Evolutionary conservation across 1,284 basidiomycete species (phyloP).

Genomic region (Sphaerobolus stellatus): DNA sequence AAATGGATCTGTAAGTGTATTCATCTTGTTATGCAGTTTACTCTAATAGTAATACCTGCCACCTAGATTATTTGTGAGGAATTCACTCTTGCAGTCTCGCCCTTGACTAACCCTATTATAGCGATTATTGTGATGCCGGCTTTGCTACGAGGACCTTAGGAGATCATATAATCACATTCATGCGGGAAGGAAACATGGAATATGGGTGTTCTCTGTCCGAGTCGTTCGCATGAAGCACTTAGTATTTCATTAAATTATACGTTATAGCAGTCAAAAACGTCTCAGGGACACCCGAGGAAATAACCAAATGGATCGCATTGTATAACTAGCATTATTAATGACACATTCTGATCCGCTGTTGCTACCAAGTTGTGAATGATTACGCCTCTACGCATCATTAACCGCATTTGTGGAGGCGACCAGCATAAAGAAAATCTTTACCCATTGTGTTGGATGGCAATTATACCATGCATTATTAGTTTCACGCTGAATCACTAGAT

Average conservation of each 20-base stretch:
- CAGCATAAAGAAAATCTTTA: neutral
- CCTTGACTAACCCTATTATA: constrained; percentile 23
- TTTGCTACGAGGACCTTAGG: constrained; percentile 70
- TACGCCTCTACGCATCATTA: too few species aligned
- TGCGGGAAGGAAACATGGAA: constrained; percentile 54
- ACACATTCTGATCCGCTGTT: too few species aligned
- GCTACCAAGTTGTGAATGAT: too few species aligned
- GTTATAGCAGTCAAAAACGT: too few species aligned
- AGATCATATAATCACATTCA: constrained; percentile 60
- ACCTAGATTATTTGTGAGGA: constrained; percentile 65
- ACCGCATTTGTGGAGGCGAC: neutral
- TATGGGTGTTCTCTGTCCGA: too few species aligned
- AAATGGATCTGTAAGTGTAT: constrained; percentile 77
- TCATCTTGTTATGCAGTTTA: neutral
- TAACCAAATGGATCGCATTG: too few species aligned
- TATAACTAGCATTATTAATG: too few species aligned
- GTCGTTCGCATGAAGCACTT: too few species aligned
- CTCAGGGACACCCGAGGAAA: too few species aligned
- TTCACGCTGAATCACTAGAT: neutral
- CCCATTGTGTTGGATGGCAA: neutral
- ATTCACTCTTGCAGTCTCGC: neutral
- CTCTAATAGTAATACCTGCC: neutral
- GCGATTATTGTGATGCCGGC: constrained; percentile 75
- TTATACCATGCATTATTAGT: neutral
- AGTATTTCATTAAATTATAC: too few species aligned